Evolutionary conservation across 2,329 filamentous ascomycete species (phyloP).

Genomic region (Simplicillium aogashimaense): DNA sequence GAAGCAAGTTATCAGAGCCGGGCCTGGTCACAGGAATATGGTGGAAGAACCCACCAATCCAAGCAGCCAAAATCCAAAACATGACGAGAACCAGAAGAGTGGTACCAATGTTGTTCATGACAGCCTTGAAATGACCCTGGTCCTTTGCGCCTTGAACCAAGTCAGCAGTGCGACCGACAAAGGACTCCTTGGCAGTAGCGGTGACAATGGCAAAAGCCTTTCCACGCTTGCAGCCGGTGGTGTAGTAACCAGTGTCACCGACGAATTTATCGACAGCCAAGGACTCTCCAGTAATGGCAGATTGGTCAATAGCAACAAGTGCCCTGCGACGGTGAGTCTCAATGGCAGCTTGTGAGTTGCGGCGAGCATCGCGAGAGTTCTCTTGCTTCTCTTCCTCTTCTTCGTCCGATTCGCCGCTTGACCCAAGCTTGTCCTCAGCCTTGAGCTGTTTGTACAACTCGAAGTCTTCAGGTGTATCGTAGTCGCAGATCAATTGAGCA

Average conservation of each 20-base stretch:
- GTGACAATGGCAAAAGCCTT: slow-evolving; percentile 63
- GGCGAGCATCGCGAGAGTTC: slow-evolving; percentile 18
- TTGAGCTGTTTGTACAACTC: slow-evolving; percentile 41
- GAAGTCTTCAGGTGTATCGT: slow-evolving; percentile 50
- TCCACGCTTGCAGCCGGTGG: slow-evolving; percentile 72
- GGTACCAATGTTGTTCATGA: slow-evolving; percentile 75
- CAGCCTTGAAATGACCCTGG: slow-evolving; percentile 71
- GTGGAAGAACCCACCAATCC: slow-evolving; percentile 74
- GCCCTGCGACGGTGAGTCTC: slow-evolving; percentile 44
- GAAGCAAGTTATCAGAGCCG: slow-evolving; percentile 53
- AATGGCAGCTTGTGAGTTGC: no score
- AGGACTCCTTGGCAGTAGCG: slow-evolving; percentile 60
- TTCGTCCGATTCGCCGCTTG: slow-evolving; percentile 38
- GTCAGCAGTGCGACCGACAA: slow-evolving; percentile 66
- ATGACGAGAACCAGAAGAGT: slow-evolving; percentile 65
- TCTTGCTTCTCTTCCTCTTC: slow-evolving; percentile 32
- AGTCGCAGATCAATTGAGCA: slow-evolving; percentile 63
- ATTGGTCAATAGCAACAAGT: slow-evolving; percentile 66
- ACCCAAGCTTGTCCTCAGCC: slow-evolving; percentile 55
- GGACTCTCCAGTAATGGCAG: slow-evolving; percentile 72
- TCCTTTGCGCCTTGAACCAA: slow-evolving; percentile 68
- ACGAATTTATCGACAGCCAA: slow-evolving; percentile 73
- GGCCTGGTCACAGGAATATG: slow-evolving; percentile 50
- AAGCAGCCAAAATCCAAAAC: slow-evolving; percentile 64
- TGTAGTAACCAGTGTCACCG: slow-evolving; percentile 68